Evolutionary conservation across 1,139 yeast species (phyloP).

Genomic region (Candida freyschussii): DNA sequence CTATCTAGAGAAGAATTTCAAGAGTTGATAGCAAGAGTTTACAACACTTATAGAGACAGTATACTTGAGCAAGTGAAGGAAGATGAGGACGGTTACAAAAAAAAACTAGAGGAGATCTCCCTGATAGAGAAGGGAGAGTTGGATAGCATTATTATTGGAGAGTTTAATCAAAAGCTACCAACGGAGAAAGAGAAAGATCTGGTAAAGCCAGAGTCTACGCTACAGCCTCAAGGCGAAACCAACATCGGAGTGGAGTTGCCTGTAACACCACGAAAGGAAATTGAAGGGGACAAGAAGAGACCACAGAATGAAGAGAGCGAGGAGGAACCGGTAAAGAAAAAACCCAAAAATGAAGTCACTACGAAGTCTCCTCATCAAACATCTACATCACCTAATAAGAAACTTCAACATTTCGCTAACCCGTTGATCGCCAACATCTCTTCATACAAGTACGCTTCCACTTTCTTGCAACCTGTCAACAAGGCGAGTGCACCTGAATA

Average conservation of each 20-base stretch:
- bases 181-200: slow-evolving; percentile 4
- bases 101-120: slow-evolving; percentile 29
- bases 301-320: slow-evolving; percentile 5
- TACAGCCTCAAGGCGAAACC: no score
- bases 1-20: slow-evolving; percentile 18
- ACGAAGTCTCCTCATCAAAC: not conserved
- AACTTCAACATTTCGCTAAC: slow-evolving; percentile 32
- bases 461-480: slow-evolving; percentile 66
- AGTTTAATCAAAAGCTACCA: slow-evolving; percentile 8
- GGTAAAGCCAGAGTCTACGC: not conserved
- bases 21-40: slow-evolving; percentile 11
- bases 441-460: slow-evolving; percentile 70
- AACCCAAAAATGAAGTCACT: not conserved
- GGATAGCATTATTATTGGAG: slow-evolving; percentile 27
- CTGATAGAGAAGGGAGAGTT: slow-evolving; percentile 33
- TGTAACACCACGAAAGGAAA: no score
- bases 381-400: slow-evolving; percentile 18
- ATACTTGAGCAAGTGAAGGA: slow-evolving; percentile 22
- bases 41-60: slow-evolving; percentile 12
- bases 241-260: no score
- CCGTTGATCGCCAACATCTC: slow-evolving; percentile 61
- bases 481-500: slow-evolving; percentile 68
- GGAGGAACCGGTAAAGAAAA: slow-evolving; percentile 5
- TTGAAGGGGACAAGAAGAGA: slow-evolving; percentile 3
- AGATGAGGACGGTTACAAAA: slow-evolving; percentile 30